phyloP scores from a whole-genome alignment of 495 filamentous ascomycete species.

The Penicillium roqueforti region DNA sequence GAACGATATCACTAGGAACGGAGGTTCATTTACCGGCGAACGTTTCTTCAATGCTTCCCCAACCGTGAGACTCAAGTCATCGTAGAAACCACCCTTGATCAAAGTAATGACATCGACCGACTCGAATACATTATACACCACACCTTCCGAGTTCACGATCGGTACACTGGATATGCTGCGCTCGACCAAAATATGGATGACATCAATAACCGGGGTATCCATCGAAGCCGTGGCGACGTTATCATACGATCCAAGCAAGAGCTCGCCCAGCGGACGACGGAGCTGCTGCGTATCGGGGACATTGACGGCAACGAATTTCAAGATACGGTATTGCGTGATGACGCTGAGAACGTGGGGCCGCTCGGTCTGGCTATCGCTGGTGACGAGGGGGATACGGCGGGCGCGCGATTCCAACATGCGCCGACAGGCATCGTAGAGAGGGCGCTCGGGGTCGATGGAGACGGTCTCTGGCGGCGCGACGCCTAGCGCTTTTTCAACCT shows the following conservation, averaged over 20 bases:
- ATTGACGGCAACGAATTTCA: slow-evolving; percentile 98
- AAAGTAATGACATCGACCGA: slow-evolving; percentile 95
- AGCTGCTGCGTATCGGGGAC: slow-evolving; percentile 85
- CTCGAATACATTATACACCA: slow-evolving; percentile 94
- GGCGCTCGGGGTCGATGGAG: slow-evolving; percentile 81
- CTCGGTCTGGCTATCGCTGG: slow-evolving; percentile 90
- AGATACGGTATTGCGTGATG: slow-evolving; percentile 94
- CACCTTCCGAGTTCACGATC: slow-evolving; percentile 75
- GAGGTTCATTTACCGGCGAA: slow-evolving; percentile 55
- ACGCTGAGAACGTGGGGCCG: slow-evolving; percentile 93
- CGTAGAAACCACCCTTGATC: slow-evolving; percentile 90
- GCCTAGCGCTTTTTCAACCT: slow-evolving; percentile 90
- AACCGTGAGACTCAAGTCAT: slow-evolving; percentile 80
- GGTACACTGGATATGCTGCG: slow-evolving; percentile 92
- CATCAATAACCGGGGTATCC: slow-evolving; percentile 91
- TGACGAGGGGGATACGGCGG: slow-evolving; percentile 89
- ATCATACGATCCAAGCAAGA: slow-evolving; percentile 82
- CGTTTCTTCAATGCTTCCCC: slow-evolving; percentile 88
- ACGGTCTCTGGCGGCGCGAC: slow-evolving; percentile 92
- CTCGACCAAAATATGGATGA: slow-evolving; percentile 91
- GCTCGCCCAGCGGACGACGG: slow-evolving; percentile 78
- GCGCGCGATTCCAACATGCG: slow-evolving; percentile 91
- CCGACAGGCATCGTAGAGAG: slow-evolving; percentile 92
- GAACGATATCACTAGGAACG: neutral
- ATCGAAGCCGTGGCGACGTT: slow-evolving; percentile 79